Evolutionary conservation across 352 stramenopile genomes (phyloP).

Genomic region (Albugo laibachii): DNA sequence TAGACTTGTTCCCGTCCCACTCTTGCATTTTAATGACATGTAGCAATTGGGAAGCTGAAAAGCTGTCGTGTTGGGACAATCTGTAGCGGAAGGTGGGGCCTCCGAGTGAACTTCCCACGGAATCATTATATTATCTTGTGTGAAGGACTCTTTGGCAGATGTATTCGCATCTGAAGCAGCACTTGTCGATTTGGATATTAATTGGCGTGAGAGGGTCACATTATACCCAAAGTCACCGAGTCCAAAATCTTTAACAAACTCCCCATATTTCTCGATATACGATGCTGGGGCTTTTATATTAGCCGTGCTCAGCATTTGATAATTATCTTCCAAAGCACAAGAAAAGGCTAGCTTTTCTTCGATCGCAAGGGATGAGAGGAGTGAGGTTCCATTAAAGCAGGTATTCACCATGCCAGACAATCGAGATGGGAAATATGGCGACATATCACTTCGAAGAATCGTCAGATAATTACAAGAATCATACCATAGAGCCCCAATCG

Average conservation of each 20-base stretch:
- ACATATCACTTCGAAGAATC: constrained; percentile 47
- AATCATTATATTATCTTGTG: constrained; percentile 31
- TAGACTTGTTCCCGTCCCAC: constrained; percentile 1
- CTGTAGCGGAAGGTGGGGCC: constrained; percentile 1
- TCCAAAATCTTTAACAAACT: constrained; percentile 23
- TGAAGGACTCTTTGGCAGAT: constrained; percentile 11
- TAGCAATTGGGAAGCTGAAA: constrained; percentile 34
- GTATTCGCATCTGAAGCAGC: constrained; percentile 11
- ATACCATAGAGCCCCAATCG: constrained; percentile 56
- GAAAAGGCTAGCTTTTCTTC: constrained; percentile 29
- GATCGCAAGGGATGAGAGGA: constrained; percentile 32
- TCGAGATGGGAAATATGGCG: constrained; percentile 41
- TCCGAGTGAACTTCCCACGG: constrained; percentile 34
- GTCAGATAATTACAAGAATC: constrained; percentile 71
- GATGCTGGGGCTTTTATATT: constrained; percentile 19
- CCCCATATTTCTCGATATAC: constrained; percentile 22
- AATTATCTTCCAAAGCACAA: constrained; percentile 43
- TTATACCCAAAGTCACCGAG: constrained; percentile 47
- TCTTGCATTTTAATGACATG: constrained; percentile 31
- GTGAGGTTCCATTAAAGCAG: constrained; percentile 48
- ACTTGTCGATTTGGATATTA: constrained; percentile 19
- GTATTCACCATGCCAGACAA: constrained; percentile 35
- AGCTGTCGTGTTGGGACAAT: constrained; percentile 12
- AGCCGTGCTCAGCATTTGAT: constrained; percentile 16
- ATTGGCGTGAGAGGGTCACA: constrained; percentile 19